These are phyloP conservation scores for Amylocystis lapponica DNA, from an alignment of 768 basidiomycete genomes.

Conservation along the genomic window DNA sequence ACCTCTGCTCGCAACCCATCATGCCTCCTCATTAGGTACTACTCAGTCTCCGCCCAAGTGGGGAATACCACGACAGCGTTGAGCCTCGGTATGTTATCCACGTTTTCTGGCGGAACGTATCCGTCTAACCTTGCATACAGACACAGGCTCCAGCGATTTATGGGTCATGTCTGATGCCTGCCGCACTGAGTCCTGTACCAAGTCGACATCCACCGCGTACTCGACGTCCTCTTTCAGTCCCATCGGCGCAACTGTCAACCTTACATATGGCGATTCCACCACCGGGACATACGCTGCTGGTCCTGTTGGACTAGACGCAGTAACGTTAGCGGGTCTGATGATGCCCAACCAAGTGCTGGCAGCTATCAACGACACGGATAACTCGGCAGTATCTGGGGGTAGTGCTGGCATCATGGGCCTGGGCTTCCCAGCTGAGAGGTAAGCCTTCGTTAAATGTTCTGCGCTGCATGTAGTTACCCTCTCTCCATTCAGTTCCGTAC, in stretches of 20 bases:
- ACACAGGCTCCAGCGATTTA: conserved; percentile 75
- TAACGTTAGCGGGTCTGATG: conserved; percentile 48
- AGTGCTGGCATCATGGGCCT: conserved; percentile 71
- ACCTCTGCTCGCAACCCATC: too few species aligned
- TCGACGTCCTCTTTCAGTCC: conserved; percentile 41
- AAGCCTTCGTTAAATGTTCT: not conserved
- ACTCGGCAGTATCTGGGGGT: conserved; percentile 52
- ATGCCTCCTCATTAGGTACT: conserved; percentile 42
- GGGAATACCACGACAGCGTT: conserved; percentile 49
- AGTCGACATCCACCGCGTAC: conserved; percentile 38
- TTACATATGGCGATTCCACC: conserved; percentile 65
- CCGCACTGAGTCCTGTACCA: conserved; percentile 31
- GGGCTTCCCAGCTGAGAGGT: conserved; percentile 76
- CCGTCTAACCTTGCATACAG: conserved; percentile 27
- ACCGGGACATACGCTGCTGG: conserved; percentile 69
- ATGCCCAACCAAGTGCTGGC: conserved; percentile 54
- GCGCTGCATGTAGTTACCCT: not conserved
- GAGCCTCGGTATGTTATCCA: conserved; percentile 48
- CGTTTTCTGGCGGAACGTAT: not conserved
- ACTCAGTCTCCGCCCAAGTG: conserved; percentile 54
- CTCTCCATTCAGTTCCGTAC: conserved; percentile 15
- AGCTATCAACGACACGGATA: conserved; percentile 66
- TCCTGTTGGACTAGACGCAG: conserved; percentile 53
- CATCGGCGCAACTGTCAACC: conserved; percentile 37
- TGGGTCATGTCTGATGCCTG: conserved; percentile 68